A percentile compares a stretch with the other conserved stretches of the same genome.
phyloP scores from a whole-genome alignment of 306 rosid species.

The Dicorynia guianensis region DNA sequence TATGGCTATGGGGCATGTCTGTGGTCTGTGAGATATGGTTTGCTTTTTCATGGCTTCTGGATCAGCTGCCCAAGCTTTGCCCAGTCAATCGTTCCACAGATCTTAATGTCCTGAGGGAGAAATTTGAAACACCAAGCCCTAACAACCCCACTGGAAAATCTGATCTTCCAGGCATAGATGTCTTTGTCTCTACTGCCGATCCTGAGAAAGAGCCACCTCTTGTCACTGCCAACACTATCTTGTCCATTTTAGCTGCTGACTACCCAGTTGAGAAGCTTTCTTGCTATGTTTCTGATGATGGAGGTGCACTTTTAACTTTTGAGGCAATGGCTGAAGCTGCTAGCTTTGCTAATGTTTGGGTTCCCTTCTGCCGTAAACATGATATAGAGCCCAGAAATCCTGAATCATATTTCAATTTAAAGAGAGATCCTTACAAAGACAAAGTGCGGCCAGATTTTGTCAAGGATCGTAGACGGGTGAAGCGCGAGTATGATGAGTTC shows the following conservation, averaged over 20 bases:
- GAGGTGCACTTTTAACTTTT: slow-evolving; percentile 95
- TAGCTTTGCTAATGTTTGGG: slow-evolving; percentile 91
- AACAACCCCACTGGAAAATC: slow-evolving; percentile 90
- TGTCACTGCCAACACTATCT: slow-evolving; percentile 91
- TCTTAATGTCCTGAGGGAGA: slow-evolving; percentile 88
- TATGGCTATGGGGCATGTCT: slow-evolving; percentile 98
- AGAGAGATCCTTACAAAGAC: slow-evolving; percentile 93
- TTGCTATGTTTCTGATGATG: slow-evolving; percentile 98
- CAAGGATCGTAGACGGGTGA: slow-evolving; percentile 88
- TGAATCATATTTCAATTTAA: slow-evolving; percentile 85
- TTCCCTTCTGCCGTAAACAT: slow-evolving; percentile 96
- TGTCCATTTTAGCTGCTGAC: slow-evolving; percentile 90
- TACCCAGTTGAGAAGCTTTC: slow-evolving; percentile 98
- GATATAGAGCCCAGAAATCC: slow-evolving; percentile 96
- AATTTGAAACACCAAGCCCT: slow-evolving; percentile 75
- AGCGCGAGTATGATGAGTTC: slow-evolving; percentile 98
- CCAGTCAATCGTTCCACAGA: slow-evolving; percentile 87
- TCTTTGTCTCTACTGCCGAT: slow-evolving; percentile 96
- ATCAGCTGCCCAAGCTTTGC: slow-evolving; percentile 90
- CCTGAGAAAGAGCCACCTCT: slow-evolving; percentile 99
- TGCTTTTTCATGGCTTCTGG: slow-evolving; percentile 98
- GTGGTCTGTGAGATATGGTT: slow-evolving; percentile 96
- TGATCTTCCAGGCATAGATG: slow-evolving; percentile 93
- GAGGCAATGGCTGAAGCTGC: slow-evolving; percentile 99
- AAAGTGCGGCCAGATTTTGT: slow-evolving; percentile 89